phyloP scores from a whole-genome alignment of 306 rosid genomes.

The Ochetophila trinervis region DNA sequence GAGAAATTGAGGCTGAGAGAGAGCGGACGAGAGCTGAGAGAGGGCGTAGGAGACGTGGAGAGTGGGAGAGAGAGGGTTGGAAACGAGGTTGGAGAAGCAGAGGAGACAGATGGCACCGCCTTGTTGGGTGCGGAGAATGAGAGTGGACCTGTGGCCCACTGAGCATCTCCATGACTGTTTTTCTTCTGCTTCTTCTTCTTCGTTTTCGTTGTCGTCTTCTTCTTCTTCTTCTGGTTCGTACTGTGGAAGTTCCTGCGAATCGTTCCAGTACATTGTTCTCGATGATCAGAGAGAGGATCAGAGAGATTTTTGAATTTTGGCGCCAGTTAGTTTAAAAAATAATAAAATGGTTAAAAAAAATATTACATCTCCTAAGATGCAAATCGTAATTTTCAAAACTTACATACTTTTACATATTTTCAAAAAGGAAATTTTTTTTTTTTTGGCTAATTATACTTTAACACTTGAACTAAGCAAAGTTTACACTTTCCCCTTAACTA shows the following conservation, averaged over 20 bases:
- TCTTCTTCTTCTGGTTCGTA: conserved; percentile 12
- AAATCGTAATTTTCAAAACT: too few species aligned
- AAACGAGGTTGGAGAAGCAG: conserved; percentile 81
- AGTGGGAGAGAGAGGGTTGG: conserved; percentile 73
- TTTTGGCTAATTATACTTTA: too few species aligned
- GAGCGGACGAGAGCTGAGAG: conserved; percentile 73
- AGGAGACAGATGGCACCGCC: conserved; percentile 84
- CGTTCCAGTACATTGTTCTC: background rate
- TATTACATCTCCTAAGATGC: too few species aligned
- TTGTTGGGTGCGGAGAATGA: conserved; percentile 52
- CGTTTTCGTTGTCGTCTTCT: conserved; percentile 23
- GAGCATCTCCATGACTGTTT: conserved; percentile 38
- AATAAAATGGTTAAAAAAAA: too few species aligned
- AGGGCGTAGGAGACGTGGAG: conserved; percentile 85
- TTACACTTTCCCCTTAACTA: too few species aligned
- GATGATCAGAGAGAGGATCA: background rate
- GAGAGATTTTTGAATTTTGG: conserved; percentile 15
- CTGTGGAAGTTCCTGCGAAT: background rate
- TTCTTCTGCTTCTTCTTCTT: conserved; percentile 10
- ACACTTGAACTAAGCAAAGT: too few species aligned
- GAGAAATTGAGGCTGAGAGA: conserved; percentile 60
- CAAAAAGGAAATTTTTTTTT: too few species aligned
- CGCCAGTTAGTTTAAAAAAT: conserved; percentile 2
- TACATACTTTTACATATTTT: too few species aligned
- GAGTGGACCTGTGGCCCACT: conserved; percentile 76